phyloP scores from a whole-genome alignment of 352 stramenopile species.

The Globisporangium irregulare region DNA sequence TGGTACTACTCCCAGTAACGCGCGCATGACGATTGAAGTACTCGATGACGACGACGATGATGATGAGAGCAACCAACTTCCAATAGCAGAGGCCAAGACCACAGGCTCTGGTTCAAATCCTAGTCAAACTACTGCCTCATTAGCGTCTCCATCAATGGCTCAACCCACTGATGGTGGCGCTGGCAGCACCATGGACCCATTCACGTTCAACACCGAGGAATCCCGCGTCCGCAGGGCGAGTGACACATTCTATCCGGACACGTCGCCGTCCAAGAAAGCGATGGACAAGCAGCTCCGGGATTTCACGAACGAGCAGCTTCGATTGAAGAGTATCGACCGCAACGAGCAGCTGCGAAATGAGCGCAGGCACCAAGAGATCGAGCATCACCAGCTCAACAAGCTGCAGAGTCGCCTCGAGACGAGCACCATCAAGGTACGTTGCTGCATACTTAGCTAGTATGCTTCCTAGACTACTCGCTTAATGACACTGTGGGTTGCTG shows the following conservation, averaged over 20 bases:
- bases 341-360: conserved; percentile 19
- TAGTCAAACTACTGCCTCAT: background rate
- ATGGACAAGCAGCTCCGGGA: conserved; percentile 40
- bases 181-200: conserved; percentile 22
- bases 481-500: background rate
- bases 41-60: conserved; percentile 46
- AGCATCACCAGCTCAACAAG: conserved; percentile 18
- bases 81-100: background rate
- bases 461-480: background rate
- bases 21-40: conserved; percentile 66
- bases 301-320: conserved; percentile 36
- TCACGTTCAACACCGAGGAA: conserved; percentile 56
- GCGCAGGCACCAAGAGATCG: conserved; percentile 20
- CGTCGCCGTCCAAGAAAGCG: conserved; percentile 44
- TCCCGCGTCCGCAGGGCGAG: conserved; percentile 41
- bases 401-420: conserved; percentile 42
- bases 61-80: conserved; percentile 10
- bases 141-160: background rate
- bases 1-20: conserved; percentile 23
- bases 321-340: conserved; percentile 31
- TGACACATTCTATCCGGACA: conserved; percentile 64
- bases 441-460: background rate
- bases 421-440: conserved; percentile 39
- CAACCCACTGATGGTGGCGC: background rate
- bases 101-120: background rate